phyloP scores from a whole-genome alignment of 257 asterid genomes.

The Ajuga chamaepitys region DNA sequence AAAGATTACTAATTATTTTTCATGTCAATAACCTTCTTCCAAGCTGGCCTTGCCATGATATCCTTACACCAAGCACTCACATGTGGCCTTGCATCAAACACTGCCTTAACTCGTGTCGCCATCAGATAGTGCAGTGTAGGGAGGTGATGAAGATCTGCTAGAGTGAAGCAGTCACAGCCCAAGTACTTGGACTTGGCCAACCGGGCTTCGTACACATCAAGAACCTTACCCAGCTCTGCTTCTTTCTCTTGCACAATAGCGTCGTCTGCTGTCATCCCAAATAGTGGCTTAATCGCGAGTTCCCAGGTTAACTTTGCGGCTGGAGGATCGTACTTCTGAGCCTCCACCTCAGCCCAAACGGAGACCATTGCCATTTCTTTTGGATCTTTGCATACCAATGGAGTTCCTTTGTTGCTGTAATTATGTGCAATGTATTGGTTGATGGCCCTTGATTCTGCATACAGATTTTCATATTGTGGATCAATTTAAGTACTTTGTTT shows the following conservation, averaged over 20 bases:
- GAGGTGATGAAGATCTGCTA: too few relatives aligned
- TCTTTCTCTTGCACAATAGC: slow-evolving; percentile 26
- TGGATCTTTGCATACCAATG: slow-evolving; percentile 25
- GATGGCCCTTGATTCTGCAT: slow-evolving; percentile 65
- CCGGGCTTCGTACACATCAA: slow-evolving; percentile 52
- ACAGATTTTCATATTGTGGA: background rate
- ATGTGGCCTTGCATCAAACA: too few relatives aligned
- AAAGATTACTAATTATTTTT: too few relatives aligned
- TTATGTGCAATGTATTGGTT: too few relatives aligned
- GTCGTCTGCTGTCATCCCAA: slow-evolving; percentile 38
- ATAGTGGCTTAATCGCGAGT: slow-evolving; percentile 28
- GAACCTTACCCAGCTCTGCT: slow-evolving; percentile 35
- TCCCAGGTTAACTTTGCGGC: slow-evolving; percentile 37
- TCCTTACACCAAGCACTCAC: too few relatives aligned
- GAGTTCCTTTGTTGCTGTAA: slow-evolving; percentile 39
- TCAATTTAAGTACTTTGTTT: too few relatives aligned
- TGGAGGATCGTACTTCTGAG: slow-evolving; percentile 33
- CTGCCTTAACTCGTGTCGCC: too few relatives aligned
- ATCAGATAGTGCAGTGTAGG: too few relatives aligned
- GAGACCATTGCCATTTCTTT: slow-evolving; percentile 28
- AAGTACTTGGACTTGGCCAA: slow-evolving; percentile 44
- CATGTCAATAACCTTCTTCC: slow-evolving; percentile 25
- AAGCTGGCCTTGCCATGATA: slow-evolving; percentile 57
- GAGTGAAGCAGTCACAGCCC: too few relatives aligned
- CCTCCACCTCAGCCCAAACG: slow-evolving; percentile 57